These are phyloP conservation scores for Zygnema circumcarinatum DNA, from an alignment of 139 green algal species.

Conservation along the genomic window DNA sequence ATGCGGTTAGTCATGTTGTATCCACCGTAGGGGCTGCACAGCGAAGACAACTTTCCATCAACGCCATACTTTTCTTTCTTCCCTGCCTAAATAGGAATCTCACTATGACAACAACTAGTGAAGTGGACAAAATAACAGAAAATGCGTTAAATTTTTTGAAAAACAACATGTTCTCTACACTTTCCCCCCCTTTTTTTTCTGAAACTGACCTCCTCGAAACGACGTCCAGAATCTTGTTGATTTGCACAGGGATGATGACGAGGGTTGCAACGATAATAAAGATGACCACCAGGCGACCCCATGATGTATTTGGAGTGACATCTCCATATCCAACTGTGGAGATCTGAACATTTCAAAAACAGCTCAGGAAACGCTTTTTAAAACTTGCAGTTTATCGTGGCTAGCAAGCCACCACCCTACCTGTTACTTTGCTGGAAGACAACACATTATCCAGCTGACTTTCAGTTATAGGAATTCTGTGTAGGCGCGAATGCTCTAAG, in stretches of 20 bases:
- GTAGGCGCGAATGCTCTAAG: too few species aligned
- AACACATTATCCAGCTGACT: not conserved
- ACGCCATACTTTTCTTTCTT: too few species aligned
- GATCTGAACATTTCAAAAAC: conserved; percentile 21
- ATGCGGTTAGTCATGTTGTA: not conserved
- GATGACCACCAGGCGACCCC: conserved; percentile 36
- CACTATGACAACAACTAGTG: conserved; percentile 12
- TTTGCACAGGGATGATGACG: conserved; percentile 15
- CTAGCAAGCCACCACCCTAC: not conserved
- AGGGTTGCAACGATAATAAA: conserved; percentile 16
- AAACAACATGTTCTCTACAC: too few species aligned
- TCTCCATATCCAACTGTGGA: conserved; percentile 44
- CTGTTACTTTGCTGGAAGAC: not conserved
- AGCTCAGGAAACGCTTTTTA: not conserved
- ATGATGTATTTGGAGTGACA: conserved; percentile 25
- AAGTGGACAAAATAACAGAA: not conserved
- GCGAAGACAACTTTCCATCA: too few species aligned
- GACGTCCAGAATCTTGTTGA: conserved; percentile 23
- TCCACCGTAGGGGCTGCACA: conserved; percentile 44
- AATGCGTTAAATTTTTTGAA: not conserved
- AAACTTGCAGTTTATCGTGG: not conserved
- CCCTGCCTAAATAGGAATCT: too few species aligned
- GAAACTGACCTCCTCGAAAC: not conserved
- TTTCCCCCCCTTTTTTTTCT: not conserved
- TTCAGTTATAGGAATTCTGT: too few species aligned